Percentiles rank a stretch among this genome's conserved stretches.
phyloP scores from a whole-genome alignment of 768 basidiomycete species.

The Termitomyces sp. region DNA sequence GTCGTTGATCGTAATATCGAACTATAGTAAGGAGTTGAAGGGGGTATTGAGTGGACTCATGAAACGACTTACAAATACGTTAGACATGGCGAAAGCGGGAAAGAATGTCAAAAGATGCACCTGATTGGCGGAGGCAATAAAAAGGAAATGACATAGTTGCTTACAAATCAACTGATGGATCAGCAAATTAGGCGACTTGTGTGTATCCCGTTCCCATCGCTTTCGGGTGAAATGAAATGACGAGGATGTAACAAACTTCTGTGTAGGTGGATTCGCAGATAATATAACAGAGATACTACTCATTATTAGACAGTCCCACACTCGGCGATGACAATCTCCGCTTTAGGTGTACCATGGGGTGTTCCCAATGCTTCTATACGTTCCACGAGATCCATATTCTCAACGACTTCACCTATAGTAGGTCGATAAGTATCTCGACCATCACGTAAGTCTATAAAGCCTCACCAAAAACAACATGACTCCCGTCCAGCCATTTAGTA shows the following conservation, averaged over 20 bases:
- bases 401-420: constrained; percentile 49
- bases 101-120: not conserved
- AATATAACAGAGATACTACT: not conserved
- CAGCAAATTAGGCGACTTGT: not conserved
- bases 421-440: not conserved
- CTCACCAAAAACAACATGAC: constrained; percentile 25
- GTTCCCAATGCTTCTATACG: constrained; percentile 45
- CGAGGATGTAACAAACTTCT: not conserved
- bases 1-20: constrained; percentile 53
- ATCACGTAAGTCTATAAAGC: not conserved
- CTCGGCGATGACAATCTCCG: constrained; percentile 47
- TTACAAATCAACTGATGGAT: not conserved
- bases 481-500: constrained; percentile 56
- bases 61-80: not conserved
- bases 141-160: constrained; percentile 1
- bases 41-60: not conserved
- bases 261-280: not conserved
- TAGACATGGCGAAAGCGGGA: not conserved
- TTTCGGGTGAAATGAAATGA: not conserved
- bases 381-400: constrained; percentile 61
- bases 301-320: constrained; percentile 13
- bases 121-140: constrained; percentile 1
- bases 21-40: constrained; percentile 32
- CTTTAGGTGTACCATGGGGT: constrained; percentile 30
- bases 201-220: too few relatives aligned